A percentile compares a stretch with the other conserved stretches of the same genome.
phyloP scores from a whole-genome alignment of 352 stramenopile genomes.

The Phytopythium litorale region DNA sequence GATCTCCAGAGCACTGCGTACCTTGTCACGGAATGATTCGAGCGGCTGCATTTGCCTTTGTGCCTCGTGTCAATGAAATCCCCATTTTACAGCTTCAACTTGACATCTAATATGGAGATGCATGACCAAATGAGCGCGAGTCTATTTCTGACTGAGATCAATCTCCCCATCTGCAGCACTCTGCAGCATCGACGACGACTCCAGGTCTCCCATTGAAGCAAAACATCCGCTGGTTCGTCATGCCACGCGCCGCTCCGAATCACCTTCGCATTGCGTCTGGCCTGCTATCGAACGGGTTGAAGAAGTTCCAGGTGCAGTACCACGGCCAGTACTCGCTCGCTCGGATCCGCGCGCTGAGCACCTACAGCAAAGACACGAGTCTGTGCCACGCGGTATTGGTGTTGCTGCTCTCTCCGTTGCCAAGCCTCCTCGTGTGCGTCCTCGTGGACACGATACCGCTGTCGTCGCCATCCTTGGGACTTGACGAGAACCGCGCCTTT shows the following conservation, averaged over 20 bases:
- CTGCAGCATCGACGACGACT: too few species aligned
- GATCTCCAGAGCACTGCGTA: too few species aligned
- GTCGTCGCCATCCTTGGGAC: neutral
- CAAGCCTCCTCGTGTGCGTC: neutral
- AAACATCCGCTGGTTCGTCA: neutral
- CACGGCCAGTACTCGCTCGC: neutral
- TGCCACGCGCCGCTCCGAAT: neutral
- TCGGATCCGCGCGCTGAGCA: neutral
- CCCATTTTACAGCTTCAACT: too few species aligned
- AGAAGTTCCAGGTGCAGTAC: neutral
- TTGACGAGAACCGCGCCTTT: neutral
- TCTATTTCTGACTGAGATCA: too few species aligned
- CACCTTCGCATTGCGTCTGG: neutral
- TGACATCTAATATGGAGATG: neutral
- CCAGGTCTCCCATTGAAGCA: too few species aligned
- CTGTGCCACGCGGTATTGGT: neutral
- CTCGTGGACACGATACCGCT: neutral
- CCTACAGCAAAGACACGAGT: neutral
- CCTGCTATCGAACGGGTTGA: neutral
- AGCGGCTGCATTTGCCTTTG: too few species aligned
- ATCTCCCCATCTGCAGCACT: too few species aligned
- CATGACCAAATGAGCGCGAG: too few species aligned
- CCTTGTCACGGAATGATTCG: too few species aligned
- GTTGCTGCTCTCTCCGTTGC: neutral
- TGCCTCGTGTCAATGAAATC: too few species aligned